A percentile compares a stretch with the other conserved stretches of the same genome.
phyloP scores from a whole-genome alignment of 805 yeast species.

The Pichia paraexigua region DNA sequence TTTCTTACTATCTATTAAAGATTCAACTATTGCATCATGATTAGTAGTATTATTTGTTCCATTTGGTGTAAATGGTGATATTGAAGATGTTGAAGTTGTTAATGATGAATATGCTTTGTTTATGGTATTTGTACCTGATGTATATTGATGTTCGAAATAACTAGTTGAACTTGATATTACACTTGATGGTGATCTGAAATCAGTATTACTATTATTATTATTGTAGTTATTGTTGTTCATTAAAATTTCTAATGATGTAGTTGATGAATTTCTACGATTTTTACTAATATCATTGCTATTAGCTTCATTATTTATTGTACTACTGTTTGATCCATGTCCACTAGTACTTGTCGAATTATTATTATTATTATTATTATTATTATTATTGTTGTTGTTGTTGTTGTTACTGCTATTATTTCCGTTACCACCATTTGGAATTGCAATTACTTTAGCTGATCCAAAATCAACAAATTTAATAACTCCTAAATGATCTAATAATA shows the following conservation, averaged over 20 bases:
- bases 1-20: conserved; percentile 11
- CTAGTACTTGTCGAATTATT: conserved; percentile 4
- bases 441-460: conserved; percentile 92
- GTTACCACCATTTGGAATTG: conserved; percentile 29
- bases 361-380: not conserved
- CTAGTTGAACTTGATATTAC: not conserved
- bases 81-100: conserved; percentile 1
- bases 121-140: not conserved
- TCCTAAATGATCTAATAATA: conserved; percentile 82
- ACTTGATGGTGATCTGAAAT: not conserved
- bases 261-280: not conserved
- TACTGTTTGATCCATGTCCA: not conserved
- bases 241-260: not conserved
- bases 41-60: not conserved
- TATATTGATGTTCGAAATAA: not conserved
- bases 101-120: not conserved
- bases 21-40: not conserved
- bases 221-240: too few relatives aligned
- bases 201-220: not conserved
- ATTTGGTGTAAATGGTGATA: not conserved
- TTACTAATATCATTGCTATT: not conserved
- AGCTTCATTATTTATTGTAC: not conserved
- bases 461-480: conserved; percentile 94
- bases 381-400: conserved; percentile 8
- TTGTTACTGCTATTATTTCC: conserved; percentile 1